These are phyloP conservation scores for Nemania sp. DNA, from an alignment of 2,329 filamentous ascomycete genomes.

Conservation along the genomic window DNA sequence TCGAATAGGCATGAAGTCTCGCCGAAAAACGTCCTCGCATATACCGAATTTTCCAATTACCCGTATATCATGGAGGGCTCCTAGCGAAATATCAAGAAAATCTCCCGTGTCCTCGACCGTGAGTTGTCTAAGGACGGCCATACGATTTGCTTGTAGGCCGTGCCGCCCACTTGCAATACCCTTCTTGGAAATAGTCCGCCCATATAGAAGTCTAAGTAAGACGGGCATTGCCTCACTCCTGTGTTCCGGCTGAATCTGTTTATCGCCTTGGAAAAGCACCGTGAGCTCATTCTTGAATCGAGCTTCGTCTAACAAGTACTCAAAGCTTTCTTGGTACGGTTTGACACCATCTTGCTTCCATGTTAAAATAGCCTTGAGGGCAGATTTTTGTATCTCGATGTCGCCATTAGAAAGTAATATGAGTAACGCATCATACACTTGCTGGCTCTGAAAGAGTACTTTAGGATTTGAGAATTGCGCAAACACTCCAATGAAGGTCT, in stretches of 20 bases:
- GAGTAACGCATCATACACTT: conserved; percentile 77
- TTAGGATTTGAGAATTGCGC: conserved; percentile 84
- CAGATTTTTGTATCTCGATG: conserved; percentile 81
- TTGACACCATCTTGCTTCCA: conserved; percentile 83
- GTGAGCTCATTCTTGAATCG: conserved; percentile 94
- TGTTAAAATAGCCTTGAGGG: conserved; percentile 80
- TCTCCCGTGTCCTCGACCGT: conserved; percentile 72
- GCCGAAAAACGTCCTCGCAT: conserved; percentile 56
- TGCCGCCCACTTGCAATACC: conserved; percentile 76
- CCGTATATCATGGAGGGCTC: conserved; percentile 64
- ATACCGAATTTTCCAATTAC: conserved; percentile 57
- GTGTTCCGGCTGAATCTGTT: conserved; percentile 73
- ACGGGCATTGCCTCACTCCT: conserved; percentile 78
- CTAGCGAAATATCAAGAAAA: conserved; percentile 82
- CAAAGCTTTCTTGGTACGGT: conserved; percentile 81
- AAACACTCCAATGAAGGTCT: conserved; percentile 79
- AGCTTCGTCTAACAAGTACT: conserved; percentile 86
- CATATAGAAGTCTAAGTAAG: conserved; percentile 84
- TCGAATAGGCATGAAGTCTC: conserved; percentile 65
- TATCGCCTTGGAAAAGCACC: conserved; percentile 78
- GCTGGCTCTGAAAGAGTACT: conserved; percentile 75
- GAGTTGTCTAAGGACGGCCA: conserved; percentile 80
- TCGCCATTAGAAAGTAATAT: conserved; percentile 84
- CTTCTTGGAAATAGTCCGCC: conserved; percentile 81
- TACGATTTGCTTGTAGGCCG: conserved; percentile 77